Evolutionary conservation across 2,329 filamentous ascomycete species (phyloP), one percentile per base, ranked within the genome.

Genomic region (Fusarium luffae): DNA sequence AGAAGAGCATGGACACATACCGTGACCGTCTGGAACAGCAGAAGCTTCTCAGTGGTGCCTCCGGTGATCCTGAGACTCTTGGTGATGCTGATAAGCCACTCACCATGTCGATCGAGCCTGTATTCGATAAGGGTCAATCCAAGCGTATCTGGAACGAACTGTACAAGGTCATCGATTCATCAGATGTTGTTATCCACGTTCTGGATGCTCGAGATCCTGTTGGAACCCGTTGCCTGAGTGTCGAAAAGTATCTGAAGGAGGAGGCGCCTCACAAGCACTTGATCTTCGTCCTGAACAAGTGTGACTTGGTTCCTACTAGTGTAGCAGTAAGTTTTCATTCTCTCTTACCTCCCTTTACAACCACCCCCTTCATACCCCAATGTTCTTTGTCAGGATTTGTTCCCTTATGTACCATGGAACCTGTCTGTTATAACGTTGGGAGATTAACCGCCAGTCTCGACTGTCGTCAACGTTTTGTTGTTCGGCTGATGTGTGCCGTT

Each of bases 341-440:
- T 50, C 32, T 62, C 42, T 19, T 50, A 11, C 19, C 8, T 21
- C 58, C 59, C n/a, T 63, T 42, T 76, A 79, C 76, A 77, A 77
- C 81, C 85, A 37, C 82, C 85, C 42, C 41, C 42, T 12, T n/a
- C 11, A 54, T 42, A 69, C 74, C 87, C 90, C 90, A 92, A 89
- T 85, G 86, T 82, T 84, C 76, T 82, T 86, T 83, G 94, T 96
- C 93, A 97, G 96, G 95, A 97, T 92, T 85, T 88, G 90, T 86
- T 77, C 84, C 83, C 83, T 89, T 83, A 89, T 86, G 83, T 81
- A 82, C 85, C 86, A 80, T 96, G 93, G 91, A 90, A 90, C 89
- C 85, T 83, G 88, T 93, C 94, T 97, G 96, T 99, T 99, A 99
- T 93, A 93, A 92, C 92, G 89, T 93, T 98, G 96, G 96, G 91